phyloP scores from a whole-genome alignment of 2,329 filamentous ascomycete species.

The Aspergillus sp. region DNA sequence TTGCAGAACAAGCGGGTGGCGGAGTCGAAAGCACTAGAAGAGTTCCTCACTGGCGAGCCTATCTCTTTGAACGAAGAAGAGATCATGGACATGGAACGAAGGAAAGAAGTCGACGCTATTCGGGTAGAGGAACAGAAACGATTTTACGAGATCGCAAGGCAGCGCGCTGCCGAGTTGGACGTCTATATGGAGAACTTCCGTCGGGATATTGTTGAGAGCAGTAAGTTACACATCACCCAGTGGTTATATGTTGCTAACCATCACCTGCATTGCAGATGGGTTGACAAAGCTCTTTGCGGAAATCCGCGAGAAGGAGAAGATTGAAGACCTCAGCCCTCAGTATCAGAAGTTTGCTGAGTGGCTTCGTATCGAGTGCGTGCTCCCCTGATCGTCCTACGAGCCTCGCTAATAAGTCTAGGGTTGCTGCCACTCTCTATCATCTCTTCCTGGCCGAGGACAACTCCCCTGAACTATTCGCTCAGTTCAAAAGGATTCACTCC shows the following conservation, averaged over 20 bases:
- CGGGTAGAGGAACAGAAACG: constrained; percentile 87
- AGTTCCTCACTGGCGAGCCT: constrained; percentile 75
- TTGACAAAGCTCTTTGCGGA: constrained; percentile 90
- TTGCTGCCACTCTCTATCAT: constrained; percentile 95
- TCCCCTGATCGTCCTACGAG: neutral
- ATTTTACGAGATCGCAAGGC: constrained; percentile 93
- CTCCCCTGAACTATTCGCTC: constrained; percentile 91
- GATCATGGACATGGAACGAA: constrained; percentile 71
- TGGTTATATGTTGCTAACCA: constrained; percentile 31
- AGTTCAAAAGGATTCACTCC: constrained; percentile 90
- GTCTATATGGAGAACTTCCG: constrained; percentile 91
- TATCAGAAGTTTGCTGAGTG: constrained; percentile 99
- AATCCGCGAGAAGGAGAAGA: constrained; percentile 84
- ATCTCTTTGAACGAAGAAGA: constrained; percentile 79
- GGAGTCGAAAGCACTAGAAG: constrained; percentile 75
- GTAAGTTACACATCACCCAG: constrained; percentile 48
- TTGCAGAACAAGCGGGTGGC: constrained; percentile 82
- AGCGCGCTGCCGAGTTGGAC: constrained; percentile 87
- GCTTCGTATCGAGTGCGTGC: constrained; percentile 77
- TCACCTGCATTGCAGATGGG: constrained; percentile 57
- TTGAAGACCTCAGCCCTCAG: constrained; percentile 85
- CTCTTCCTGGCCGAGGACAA: constrained; percentile 98
- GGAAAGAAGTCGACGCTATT: constrained; percentile 81
- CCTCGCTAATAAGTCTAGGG: constrained; percentile 39
- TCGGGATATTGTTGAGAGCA: constrained; percentile 67